Evolutionary conservation across 1,284 basidiomycete genomes (phyloP).

Genomic region (Abortiporus biennis): DNA sequence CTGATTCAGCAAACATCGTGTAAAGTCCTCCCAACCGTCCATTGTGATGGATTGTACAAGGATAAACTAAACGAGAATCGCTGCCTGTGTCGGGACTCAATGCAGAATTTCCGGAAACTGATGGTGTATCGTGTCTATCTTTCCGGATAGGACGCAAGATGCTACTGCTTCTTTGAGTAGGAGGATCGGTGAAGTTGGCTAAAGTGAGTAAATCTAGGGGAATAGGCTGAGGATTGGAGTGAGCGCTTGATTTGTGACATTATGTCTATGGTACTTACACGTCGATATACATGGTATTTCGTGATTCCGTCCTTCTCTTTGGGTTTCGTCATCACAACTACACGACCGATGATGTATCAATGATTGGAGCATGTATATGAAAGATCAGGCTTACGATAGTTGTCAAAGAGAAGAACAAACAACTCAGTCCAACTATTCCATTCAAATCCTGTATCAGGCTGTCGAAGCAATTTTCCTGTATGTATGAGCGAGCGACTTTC

Average conservation of each 20-base stretch:
- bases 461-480: constrained; percentile 74
- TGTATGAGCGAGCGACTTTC: constrained; percentile 81
- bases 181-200: constrained; percentile 73
- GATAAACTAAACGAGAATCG: constrained; percentile 72
- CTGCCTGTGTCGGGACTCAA: constrained; percentile 36
- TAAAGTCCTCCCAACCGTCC: constrained; percentile 79
- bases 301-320: constrained; percentile 68
- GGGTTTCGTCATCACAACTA: constrained; percentile 85
- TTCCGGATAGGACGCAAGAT: constrained; percentile 52
- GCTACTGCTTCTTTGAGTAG: constrained; percentile 59
- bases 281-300: constrained; percentile 75
- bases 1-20: constrained; percentile 81
- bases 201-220: constrained; percentile 82
- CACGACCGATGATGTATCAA: not conserved
- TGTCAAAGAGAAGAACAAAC: constrained; percentile 86
- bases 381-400: constrained; percentile 64
- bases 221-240: constrained; percentile 56
- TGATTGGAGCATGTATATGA: constrained; percentile 3
- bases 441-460: constrained; percentile 81
- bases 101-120: constrained; percentile 29
- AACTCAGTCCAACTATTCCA: constrained; percentile 83
- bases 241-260: not conserved
- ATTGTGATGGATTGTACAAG: constrained; percentile 81
- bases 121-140: constrained; percentile 17
- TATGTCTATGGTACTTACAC: constrained; percentile 42